phyloP scores from a whole-genome alignment of 2,329 filamentous ascomycete genomes.

The Colletotrichum cuscutae region DNA sequence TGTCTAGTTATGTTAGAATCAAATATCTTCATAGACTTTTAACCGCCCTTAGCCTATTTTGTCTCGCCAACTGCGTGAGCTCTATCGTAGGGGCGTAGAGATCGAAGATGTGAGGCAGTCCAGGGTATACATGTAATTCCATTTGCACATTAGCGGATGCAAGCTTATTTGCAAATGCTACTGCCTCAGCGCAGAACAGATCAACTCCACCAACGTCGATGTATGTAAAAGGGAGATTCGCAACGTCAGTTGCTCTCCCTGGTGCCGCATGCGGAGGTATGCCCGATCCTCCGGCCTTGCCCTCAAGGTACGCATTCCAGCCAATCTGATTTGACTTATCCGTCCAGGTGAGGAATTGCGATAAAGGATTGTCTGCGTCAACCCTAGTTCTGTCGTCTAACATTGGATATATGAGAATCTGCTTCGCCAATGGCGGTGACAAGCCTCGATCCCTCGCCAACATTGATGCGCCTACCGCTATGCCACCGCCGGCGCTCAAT shows the following conservation, averaged over 20 bases:
- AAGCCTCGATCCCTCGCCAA: constrained; percentile 48
- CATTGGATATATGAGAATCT: constrained; percentile 47
- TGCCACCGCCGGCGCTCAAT: constrained; percentile 38
- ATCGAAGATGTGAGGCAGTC: constrained; percentile 52
- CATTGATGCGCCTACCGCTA: constrained; percentile 44
- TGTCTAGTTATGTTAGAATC: neutral
- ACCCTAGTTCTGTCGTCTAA: constrained; percentile 42
- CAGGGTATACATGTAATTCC: constrained; percentile 53
- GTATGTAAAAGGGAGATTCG: constrained; percentile 48
- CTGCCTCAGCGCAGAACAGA: constrained; percentile 48
- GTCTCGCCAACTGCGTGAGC: neutral
- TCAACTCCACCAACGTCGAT: constrained; percentile 52
- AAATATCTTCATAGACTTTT: neutral
- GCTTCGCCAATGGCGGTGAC: constrained; percentile 42
- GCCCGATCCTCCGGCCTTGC: constrained; percentile 22
- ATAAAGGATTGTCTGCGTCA: constrained; percentile 7
- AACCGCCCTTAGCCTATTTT: constrained; percentile 3
- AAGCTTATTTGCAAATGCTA: constrained; percentile 46
- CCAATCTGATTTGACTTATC: constrained; percentile 35
- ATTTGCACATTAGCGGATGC: constrained; percentile 44
- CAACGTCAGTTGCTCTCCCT: constrained; percentile 36
- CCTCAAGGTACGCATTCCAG: constrained; percentile 39
- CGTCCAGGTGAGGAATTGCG: constrained; percentile 36
- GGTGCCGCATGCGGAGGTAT: constrained; percentile 38
- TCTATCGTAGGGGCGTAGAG: constrained; percentile 17